Evolutionary conservation across 306 rosid genomes (phyloP), one percentile per base, ranked within the genome.

Genomic region (Astragalus glycyphyllos): DNA sequence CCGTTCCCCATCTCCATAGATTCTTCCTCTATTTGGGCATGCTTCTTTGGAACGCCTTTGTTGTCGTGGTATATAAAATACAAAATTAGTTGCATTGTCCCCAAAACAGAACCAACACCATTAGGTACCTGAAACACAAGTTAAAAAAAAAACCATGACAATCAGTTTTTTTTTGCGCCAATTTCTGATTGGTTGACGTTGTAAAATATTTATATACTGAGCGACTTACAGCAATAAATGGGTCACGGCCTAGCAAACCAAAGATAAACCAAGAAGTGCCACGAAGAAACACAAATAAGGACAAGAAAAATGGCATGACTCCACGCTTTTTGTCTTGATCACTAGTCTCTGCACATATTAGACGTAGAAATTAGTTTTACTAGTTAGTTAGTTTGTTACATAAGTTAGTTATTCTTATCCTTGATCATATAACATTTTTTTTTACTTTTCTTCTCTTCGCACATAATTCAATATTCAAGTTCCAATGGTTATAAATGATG

Each of bases 221-320:
- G 46, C 50, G 15, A 60, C 95, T 83, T 72, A 94, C 97, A 13
- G 83, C 81, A 4, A 94, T 58, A 70, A 94, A 94, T 41, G 88
- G 99, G 80, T 94, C 99, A 42, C 56, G 83, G n/a, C 97, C 99
- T 34, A 91, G 71, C 8, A 94, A 79, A 54, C 99, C 97, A 53
- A 49, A 94, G 71, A 89, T 55, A 66, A 94, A 94, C 96, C 96
- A 91, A 6, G 96, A 94, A 14, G 92, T 91, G 32, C 96, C 99
- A 11, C 97, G 89, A 46, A 94, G 83, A 79, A 94, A 91, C 73
- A 86, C 89, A 56, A 94, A 94, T 17, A 94, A 73, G 0, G 97
- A 91, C 71, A 94, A 60, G 83, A 89, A 94, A 71, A 91, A 94
- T 4, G 99, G 96, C 97, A 94, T 94, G 75, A 94, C 73, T 94